phyloP scores from a whole-genome alignment of 306 rosid species.

The Lathyrus aphaca region DNA sequence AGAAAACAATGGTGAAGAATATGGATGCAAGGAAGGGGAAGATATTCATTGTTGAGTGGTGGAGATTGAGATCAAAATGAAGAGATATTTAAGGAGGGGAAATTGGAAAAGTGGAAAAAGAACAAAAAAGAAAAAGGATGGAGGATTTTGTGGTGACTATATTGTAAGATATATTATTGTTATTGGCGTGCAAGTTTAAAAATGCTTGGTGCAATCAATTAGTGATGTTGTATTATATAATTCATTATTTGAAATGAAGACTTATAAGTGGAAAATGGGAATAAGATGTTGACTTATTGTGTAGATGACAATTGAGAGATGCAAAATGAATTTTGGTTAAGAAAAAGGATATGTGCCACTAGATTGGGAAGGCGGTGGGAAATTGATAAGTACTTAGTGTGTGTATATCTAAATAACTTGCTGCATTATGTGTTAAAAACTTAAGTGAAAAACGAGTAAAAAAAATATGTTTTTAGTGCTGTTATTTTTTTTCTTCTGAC shows the following conservation, averaged over 20 bases:
- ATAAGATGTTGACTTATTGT: neutral
- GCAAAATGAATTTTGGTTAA: neutral
- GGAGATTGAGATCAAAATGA: neutral
- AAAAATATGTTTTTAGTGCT: too few relatives aligned
- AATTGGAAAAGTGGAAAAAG: neutral
- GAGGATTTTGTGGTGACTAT: neutral
- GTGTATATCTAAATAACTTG: too few relatives aligned
- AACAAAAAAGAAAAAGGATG: neutral
- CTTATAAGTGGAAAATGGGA: neutral
- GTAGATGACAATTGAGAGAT: neutral
- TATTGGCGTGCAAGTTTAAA: neutral
- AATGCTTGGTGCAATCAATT: neutral
- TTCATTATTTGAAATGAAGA: neutral
- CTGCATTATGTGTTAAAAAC: too few relatives aligned
- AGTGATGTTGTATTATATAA: neutral
- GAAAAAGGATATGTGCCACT: neutral
- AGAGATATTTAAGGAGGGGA: conserved; percentile 3
- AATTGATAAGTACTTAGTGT: too few relatives aligned
- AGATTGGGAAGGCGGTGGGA: neutral
- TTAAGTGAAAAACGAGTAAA: too few relatives aligned
- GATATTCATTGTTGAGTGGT: conserved; percentile 3
- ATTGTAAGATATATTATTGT: neutral
- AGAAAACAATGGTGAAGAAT: neutral
- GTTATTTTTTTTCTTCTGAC: too few relatives aligned
- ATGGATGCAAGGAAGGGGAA: conserved; percentile 27